Evolutionary conservation across 495 filamentous ascomycete genomes (phyloP), one percentile per base, ranked within the genome.

Genomic region (Glonium stellatum): DNA sequence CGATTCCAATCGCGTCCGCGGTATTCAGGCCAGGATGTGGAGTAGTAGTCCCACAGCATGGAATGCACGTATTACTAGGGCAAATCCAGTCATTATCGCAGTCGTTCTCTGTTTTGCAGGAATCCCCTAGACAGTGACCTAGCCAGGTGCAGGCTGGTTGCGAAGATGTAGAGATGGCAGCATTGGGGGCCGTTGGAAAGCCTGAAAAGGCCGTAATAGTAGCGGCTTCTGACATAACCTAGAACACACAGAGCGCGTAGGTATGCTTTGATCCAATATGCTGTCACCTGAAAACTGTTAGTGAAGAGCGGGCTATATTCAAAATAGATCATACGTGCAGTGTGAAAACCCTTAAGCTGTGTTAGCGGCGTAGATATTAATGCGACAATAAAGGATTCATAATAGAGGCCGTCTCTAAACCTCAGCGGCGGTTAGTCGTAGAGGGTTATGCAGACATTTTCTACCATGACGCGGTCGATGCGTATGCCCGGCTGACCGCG

Each of bases 71-170:
- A 4, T 51, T 44, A 12, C 57, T 55, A 5, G 31, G 34, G 49
- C 65, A 67, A 5, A 67, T 54, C 64, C 65, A 67, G 55, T 67
- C 65, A 18, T 64, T 55, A 48, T 67, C 65, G 54, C 65, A 67
- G 23, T 62, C 65, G 23, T 67, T 39, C 15, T 60, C 36, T 4
- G 47, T 51, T 12, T 15, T 11, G 35, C 65, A 67, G 0, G 58
- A 10, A 5, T 48, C 62, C 4, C 65, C 65, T 15, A 67, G 58
- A 36, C 65, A 67, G 41, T 67, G 65, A 5, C 65, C 62, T 23
- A 41, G 13, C 65, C 65, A 67, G 27, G 65, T 64, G 44, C 64
- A 67, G 9, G 60, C 41, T 41, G 57, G 11, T 35, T 34, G 55
- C 5, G 57, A 41, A 18, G 61, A 58, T 23, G 59, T 56, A 31